Percentiles rank a stretch among this genome's conserved stretches.
These are phyloP conservation scores for Dactylellina leptospora DNA, from an alignment of 2,329 filamentous ascomycete genomes.

Conservation along the genomic window DNA sequence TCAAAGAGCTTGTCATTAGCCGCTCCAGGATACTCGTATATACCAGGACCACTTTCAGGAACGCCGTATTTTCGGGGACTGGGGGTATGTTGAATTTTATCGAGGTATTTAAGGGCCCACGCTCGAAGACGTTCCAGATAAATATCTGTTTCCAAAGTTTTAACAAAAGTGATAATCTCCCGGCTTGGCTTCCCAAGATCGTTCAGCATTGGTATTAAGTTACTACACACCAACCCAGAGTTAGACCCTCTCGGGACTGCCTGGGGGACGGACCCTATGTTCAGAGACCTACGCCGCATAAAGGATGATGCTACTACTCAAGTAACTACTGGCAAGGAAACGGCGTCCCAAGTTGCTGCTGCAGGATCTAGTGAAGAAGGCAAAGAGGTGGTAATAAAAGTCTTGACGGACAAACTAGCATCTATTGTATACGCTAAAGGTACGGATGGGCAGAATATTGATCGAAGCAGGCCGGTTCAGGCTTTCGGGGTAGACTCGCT, in stretches of 20 bases:
- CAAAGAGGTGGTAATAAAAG: background rate
- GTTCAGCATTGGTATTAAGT: background rate
- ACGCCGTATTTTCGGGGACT: too few relatives aligned
- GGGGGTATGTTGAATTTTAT: too few relatives aligned
- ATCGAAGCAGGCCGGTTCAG: conserved; percentile 16
- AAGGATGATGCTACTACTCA: background rate
- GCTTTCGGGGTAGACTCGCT: conserved; percentile 24
- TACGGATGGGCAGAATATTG: conserved; percentile 10
- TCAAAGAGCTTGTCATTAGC: too few relatives aligned
- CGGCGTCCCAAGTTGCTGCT: conserved; percentile 1
- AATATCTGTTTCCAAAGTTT: too few relatives aligned
- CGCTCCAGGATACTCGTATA: too few relatives aligned
- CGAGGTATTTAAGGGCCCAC: too few relatives aligned
- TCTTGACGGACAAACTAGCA: conserved; percentile 6
- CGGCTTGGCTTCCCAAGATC: too few relatives aligned
- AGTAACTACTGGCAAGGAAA: too few relatives aligned
- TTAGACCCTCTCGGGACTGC: conserved; percentile 18
- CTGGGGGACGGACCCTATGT: conserved; percentile 20
- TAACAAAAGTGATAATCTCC: too few relatives aligned
- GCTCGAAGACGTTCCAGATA: too few relatives aligned
- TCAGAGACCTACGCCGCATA: conserved; percentile 9
- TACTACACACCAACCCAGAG: conserved; percentile 16
- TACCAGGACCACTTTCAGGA: too few relatives aligned
- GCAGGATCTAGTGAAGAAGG: conserved; percentile 12
- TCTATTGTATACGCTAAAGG: conserved; percentile 6